phyloP scores from a whole-genome alignment of 345 rosid genomes.

The Citrus sp. region DNA sequence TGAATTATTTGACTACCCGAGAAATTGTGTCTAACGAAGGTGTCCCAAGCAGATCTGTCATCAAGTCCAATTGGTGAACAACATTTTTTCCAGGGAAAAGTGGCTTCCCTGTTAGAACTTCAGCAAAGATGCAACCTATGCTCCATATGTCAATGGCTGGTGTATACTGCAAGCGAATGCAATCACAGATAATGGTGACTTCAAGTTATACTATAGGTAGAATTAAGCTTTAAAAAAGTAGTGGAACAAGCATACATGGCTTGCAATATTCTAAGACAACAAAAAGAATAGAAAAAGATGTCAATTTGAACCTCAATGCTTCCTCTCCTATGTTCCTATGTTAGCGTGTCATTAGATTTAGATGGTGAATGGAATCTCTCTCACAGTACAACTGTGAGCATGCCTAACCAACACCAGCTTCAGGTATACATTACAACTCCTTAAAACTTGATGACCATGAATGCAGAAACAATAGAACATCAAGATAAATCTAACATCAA shows the following conservation, averaged over 20 bases:
- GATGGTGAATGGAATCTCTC: neutral
- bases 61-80: conserved; percentile 93
- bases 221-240: neutral
- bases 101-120: conserved; percentile 82
- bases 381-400: neutral
- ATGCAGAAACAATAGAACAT: neutral
- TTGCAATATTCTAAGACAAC: neutral
- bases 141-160: conserved; percentile 98
- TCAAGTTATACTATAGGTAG: neutral
- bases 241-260: neutral
- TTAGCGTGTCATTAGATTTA: neutral
- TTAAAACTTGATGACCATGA: neutral
- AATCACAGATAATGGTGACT: conserved; percentile 7
- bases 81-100: conserved; percentile 95
- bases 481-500: neutral
- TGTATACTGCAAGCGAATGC: conserved; percentile 65
- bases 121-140: conserved; percentile 97
- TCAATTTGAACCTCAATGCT: neutral
- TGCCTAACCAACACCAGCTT: neutral
- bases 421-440: neutral
- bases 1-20: conserved; percentile 38
- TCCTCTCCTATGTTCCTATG: neutral
- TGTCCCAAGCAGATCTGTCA: conserved; percentile 96
- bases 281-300: neutral
- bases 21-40: conserved; percentile 90